Conservation (phyloP, 2,329 filamentous ascomycete species). For the Botryotinia globosa region DNA sequence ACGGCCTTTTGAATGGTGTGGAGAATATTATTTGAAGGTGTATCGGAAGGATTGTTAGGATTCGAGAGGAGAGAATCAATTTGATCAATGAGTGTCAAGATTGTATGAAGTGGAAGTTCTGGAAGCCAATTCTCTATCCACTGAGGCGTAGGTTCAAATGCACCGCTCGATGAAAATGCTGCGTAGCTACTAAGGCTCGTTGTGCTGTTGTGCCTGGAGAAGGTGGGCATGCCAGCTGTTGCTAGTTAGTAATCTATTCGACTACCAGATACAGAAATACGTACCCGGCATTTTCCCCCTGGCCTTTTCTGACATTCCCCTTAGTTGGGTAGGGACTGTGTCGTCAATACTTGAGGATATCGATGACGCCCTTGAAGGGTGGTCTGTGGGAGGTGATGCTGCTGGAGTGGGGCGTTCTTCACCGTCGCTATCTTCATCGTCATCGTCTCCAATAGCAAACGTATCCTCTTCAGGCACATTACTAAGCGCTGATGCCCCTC, state of each 20-base stretch:
- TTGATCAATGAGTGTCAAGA: conserved; percentile 72
- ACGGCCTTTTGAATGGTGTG: conserved; percentile 57
- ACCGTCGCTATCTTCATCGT: conserved; percentile 56
- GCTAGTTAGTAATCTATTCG: conserved; percentile 22
- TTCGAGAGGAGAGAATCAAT: conserved; percentile 55
- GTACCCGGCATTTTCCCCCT: conserved; percentile 80
- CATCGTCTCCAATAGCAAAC: conserved; percentile 84
- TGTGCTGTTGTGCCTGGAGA: conserved; percentile 87
- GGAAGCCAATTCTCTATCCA: conserved; percentile 97
- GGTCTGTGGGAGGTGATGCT: conserved; percentile 62
- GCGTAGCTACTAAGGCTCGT: conserved; percentile 72
- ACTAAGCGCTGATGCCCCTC: conserved; percentile 54
- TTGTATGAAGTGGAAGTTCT: conserved; percentile 83
- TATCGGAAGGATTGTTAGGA: conserved; percentile 46
- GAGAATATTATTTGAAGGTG: conserved; percentile 47
- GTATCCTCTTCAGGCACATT: conserved; percentile 78
- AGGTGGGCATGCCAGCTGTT: conserved; percentile 66
- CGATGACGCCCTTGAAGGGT: conserved; percentile 64
- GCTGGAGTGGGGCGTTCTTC: conserved; percentile 55
- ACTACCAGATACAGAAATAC: neutral
- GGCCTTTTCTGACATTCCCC: conserved; percentile 96
- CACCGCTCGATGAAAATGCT: conserved; percentile 53
- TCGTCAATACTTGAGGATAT: conserved; percentile 68
- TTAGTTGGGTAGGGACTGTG: conserved; percentile 74
- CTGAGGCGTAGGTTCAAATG: conserved; percentile 73